phyloP scores from a whole-genome alignment of 441 rosid genomes.

The Manihot esculenta region DNA sequence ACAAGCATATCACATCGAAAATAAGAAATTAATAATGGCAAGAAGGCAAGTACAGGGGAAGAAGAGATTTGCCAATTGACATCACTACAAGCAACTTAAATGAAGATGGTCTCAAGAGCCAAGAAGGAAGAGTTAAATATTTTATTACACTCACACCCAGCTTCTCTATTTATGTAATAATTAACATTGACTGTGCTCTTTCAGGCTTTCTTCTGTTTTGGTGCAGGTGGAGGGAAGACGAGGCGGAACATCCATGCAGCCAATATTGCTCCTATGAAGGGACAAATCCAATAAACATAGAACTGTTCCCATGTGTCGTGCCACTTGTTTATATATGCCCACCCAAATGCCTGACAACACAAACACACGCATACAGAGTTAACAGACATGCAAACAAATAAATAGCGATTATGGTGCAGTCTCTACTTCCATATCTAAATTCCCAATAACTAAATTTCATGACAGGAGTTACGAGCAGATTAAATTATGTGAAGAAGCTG shows the following conservation, averaged over 20 bases:
- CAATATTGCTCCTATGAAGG: conserved; percentile 69
- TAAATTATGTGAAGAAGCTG: too few relatives aligned
- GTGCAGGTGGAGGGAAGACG: conserved; percentile 51
- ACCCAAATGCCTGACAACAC: conserved; percentile 75
- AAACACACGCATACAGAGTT: neutral
- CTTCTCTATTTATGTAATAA: too few relatives aligned
- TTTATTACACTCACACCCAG: too few relatives aligned
- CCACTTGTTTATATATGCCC: conserved; percentile 77
- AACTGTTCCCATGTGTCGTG: conserved; percentile 92
- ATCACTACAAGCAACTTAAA: too few relatives aligned
- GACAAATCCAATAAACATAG: conserved; percentile 88
- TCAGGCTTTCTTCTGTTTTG: conserved; percentile 60
- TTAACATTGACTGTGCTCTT: neutral
- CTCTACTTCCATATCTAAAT: too few relatives aligned
- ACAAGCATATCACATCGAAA: neutral
- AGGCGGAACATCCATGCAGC: conserved; percentile 79
- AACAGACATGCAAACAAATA: neutral
- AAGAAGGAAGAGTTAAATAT: too few relatives aligned
- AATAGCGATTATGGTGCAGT: too few relatives aligned
- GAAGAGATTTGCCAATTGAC: too few relatives aligned
- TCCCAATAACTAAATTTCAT: too few relatives aligned
- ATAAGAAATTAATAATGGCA: neutral
- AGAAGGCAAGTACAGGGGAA: too few relatives aligned
- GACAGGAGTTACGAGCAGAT: too few relatives aligned
- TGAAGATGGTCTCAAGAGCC: too few relatives aligned